Base-by-base conservation (phyloP, 306 rosid species). In the Cicer bijugum region DNA sequence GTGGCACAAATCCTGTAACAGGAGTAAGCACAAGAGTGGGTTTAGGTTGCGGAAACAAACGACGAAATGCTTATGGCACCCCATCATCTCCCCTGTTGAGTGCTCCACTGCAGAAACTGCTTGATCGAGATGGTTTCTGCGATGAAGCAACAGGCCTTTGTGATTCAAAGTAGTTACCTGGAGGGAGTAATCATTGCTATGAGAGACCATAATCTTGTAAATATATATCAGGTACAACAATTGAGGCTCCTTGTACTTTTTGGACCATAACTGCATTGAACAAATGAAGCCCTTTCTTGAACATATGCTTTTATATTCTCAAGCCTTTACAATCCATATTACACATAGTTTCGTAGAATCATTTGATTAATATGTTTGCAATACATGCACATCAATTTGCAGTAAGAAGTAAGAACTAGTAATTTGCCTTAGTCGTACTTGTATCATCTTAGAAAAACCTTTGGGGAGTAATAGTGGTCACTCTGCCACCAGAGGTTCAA, bases 1-100 rank as follows among this genome's bases (percentile, higher is more conserved):
- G 68, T 73, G 87, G 87, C 68, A 84, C 85, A 63, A 84, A 84
- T 68, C 87, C 87, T 40, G 72, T 63, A 45, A 84, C 87, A 17
- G 87, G 87, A 84, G 87, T 84, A 57, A 84, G 87, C 85, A 84
- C 87, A 58, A 80, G 87, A 74, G 57, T 37, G 40, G 80, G 87
- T 74, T 84, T 84, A 71, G 97, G 96, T 15, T 92, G 97, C 8
- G 96, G 97, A 51, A 92, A 92, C 83, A 92, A 86, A 75, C 76
- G 96, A 17, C 82, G 92, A 75, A 92, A 88, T 70, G 97, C 96
- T 42, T 90, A 90, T 56, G 87, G 85, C 16, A 19, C 72, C 37
- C 87, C 87, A 8, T 84, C 87, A 6, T 90, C 97, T 74, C 94
- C 97, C 6, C 84, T 90, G 14, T 74, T 88, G 46, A 89, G 96